A percentile compares a stretch with the other conserved stretches of the same genome.
These are phyloP conservation scores for Smallanthus sonchifolius DNA, from an alignment of 129 eudicot genomes.

Conservation along the genomic window DNA sequence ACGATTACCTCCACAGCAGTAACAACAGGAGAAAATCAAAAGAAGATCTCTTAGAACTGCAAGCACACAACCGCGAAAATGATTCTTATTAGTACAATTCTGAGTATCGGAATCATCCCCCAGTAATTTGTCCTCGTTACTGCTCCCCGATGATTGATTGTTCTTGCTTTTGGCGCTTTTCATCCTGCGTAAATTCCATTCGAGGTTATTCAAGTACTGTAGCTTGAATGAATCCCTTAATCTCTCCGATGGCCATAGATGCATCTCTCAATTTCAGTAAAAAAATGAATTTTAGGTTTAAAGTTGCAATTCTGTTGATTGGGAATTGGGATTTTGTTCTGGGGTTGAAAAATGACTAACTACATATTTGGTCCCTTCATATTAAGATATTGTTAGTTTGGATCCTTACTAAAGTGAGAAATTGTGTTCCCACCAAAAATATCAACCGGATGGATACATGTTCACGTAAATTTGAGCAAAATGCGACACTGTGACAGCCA, in stretches of 20 bases:
- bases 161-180: conserved; percentile 22
- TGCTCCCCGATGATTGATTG: conserved; percentile 17
- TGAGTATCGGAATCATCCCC: conserved; percentile 9
- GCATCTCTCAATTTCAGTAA: conserved; percentile 19
- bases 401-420: no score
- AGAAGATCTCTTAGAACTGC: conserved; percentile 15
- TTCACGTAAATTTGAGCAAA: no score
- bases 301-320: background rate
- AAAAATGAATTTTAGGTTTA: background rate
- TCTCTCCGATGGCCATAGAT: conserved; percentile 31
- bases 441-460: no score
- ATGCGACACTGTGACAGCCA: no score
- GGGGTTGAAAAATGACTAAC: background rate
- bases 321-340: background rate
- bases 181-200: conserved; percentile 31
- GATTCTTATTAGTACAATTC: background rate
- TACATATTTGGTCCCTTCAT: background rate
- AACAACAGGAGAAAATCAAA: conserved; percentile 22
- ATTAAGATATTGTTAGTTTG: background rate
- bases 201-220: conserved; percentile 25
- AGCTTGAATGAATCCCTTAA: conserved; percentile 28
- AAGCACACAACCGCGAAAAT: background rate
- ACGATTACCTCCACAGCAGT: conserved; percentile 32
- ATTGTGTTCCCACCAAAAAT: no score
- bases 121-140: conserved; percentile 23